Evolutionary conservation across 805 yeast genomes (phyloP), one percentile per base, ranked within the genome.

Genomic region (Wickerhamomyces ciferrii): DNA sequence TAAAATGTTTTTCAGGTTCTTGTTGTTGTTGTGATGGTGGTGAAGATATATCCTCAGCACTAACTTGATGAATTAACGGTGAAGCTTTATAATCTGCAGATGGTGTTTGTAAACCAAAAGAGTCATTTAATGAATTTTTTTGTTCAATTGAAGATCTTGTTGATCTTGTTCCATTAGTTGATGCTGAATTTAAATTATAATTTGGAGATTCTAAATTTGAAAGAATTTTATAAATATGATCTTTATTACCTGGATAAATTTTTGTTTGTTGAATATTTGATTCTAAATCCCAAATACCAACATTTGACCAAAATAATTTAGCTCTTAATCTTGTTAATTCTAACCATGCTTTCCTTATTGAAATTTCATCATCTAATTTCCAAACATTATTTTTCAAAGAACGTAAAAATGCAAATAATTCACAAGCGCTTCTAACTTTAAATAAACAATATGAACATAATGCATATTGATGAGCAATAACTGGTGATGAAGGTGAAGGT

Each of bases 361-460:
- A 65, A 1, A 66, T 59, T 2, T 68, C 73, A 39, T 69, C 68
- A 41, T 74, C 76, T 39, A 83, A 61, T 59, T 81, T 78, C 78
- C 88, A 84, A 11, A 83, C 71, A 42, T 73, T 69, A 3, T 64
- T 68, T 48, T 75, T 72, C 37, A 91, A 67, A 23, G 83, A 72
- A 55, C 96, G 75, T 52, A 92, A 63, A 54, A 84, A 84, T 37
- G 90, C 86, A 59, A 88, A 80, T 49, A 88, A 76, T 48, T 91
- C 96, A 63, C 97, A 88, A 2, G 85, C 78, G 48, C 87, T 81
- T 57, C 98, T 78, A 43, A 90, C 73, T 58, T 88, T 83, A 45
- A 82, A 72, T 41, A 94, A 73, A 66, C 98, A 92, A 55, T 81
- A 83, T 49, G 84, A 83, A 61, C 97, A 92, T 31, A 91, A 70